Conservation (phyloP, 495 filamentous ascomycete species). For the Pseudotulostoma volvatum region DNA sequence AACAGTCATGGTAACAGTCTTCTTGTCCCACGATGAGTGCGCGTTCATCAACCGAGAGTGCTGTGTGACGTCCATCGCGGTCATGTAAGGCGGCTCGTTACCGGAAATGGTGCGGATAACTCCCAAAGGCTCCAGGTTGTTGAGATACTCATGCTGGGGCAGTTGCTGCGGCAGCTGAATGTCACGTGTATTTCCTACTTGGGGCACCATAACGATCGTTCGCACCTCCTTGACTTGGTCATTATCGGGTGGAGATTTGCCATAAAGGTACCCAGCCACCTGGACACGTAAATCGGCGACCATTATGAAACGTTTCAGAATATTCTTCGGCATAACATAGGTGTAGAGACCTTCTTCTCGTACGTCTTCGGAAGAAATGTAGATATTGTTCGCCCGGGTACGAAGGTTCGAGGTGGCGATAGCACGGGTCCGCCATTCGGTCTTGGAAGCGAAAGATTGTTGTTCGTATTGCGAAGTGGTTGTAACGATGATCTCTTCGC, state of each 20-base stretch:
- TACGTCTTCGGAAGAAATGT: slow-evolving; percentile 88
- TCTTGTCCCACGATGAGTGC: slow-evolving; percentile 79
- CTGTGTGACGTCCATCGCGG: slow-evolving; percentile 81
- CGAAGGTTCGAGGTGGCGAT: slow-evolving; percentile 94
- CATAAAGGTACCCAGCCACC: slow-evolving; percentile 91
- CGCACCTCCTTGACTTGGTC: slow-evolving; percentile 92
- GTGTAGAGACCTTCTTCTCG: slow-evolving; percentile 65
- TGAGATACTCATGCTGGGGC: slow-evolving; percentile 84
- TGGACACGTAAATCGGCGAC: slow-evolving; percentile 95
- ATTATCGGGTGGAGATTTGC: slow-evolving; percentile 81
- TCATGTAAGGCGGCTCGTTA: slow-evolving; percentile 92
- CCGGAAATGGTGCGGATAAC: slow-evolving; percentile 91
- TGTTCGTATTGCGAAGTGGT: slow-evolving; percentile 96
- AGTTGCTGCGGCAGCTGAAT: slow-evolving; percentile 83
- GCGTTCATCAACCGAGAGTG: slow-evolving; percentile 76
- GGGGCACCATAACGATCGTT: slow-evolving; percentile 93
- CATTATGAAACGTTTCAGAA: slow-evolving; percentile 95
- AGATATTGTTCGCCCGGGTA: slow-evolving; percentile 93
- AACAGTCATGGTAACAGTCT: slow-evolving; percentile 89
- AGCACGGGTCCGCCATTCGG: slow-evolving; percentile 93
- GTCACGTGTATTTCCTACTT: slow-evolving; percentile 86
- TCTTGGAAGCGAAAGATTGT: slow-evolving; percentile 94
- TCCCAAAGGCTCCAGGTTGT: slow-evolving; percentile 77
- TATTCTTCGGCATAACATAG: slow-evolving; percentile 98
- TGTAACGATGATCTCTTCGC: slow-evolving; percentile 96